phyloP scores from a whole-genome alignment of 257 asterid genomes.

The Solanum gracilifrons region DNA sequence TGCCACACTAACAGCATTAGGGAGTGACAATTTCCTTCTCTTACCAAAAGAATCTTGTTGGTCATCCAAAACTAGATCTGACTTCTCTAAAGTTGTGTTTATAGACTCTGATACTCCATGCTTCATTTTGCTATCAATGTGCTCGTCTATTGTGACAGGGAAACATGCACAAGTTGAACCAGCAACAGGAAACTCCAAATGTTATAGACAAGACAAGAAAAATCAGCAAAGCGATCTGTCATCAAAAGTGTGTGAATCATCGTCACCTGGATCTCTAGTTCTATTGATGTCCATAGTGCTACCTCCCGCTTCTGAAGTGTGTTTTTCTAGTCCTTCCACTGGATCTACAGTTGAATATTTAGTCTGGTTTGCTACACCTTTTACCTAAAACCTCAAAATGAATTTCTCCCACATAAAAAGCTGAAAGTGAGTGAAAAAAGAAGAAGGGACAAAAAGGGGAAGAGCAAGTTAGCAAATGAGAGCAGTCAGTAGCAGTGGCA shows the following conservation, averaged over 20 bases:
- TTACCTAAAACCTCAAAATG: slow-evolving; percentile 25
- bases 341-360: slow-evolving; percentile 23
- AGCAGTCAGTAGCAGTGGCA: not conserved
- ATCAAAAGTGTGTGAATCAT: not conserved
- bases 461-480: not conserved
- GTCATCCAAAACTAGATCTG: slow-evolving; percentile 23
- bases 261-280: slow-evolving; percentile 28
- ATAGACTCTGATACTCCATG: slow-evolving; percentile 22
- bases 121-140: slow-evolving; percentile 26
- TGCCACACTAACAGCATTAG: slow-evolving; percentile 10
- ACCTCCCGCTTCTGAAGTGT: slow-evolving; percentile 23
- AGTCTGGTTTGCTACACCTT: slow-evolving; percentile 17
- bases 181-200: not conserved
- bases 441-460: not conserved
- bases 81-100: slow-evolving; percentile 8
- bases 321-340: slow-evolving; percentile 12
- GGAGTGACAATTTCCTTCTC: slow-evolving; percentile 33
- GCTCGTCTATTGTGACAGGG: slow-evolving; percentile 21
- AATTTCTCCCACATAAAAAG: not conserved
- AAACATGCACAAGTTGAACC: not conserved
- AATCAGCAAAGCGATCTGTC: not conserved
- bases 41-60: slow-evolving; percentile 28
- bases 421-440: slow-evolving; percentile 4
- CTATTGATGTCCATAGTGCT: slow-evolving; percentile 6
- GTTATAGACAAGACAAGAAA: not conserved